phyloP scores from a whole-genome alignment of 352 stramenopile genomes.

The Peronospora farinosa region DNA sequence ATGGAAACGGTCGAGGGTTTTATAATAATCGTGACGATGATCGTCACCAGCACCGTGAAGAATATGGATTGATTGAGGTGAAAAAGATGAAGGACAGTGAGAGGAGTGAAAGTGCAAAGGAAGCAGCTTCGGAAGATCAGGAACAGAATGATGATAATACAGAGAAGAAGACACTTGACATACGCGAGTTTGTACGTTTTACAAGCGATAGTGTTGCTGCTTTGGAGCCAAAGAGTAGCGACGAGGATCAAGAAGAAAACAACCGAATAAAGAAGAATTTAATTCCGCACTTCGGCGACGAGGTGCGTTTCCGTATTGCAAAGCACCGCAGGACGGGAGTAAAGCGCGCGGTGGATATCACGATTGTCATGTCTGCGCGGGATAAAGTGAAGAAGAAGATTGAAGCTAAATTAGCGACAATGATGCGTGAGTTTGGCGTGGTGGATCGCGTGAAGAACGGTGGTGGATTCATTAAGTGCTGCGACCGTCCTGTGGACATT shows the following conservation, averaged over 20 bases:
- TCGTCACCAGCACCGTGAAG: slow-evolving; percentile 26
- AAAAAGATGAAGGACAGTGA: slow-evolving; percentile 13
- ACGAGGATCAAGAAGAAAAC: slow-evolving; percentile 20
- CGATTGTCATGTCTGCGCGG: slow-evolving; percentile 44
- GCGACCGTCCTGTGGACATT: slow-evolving; percentile 54
- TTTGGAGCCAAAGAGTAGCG: not conserved
- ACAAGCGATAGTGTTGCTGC: slow-evolving; percentile 41
- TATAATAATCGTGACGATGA: slow-evolving; percentile 35
- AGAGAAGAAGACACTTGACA: slow-evolving; percentile 12
- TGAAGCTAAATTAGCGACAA: slow-evolving; percentile 47
- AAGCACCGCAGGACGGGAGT: slow-evolving; percentile 58
- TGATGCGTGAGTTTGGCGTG: slow-evolving; percentile 53
- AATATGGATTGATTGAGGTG: slow-evolving; percentile 49
- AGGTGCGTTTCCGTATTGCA: slow-evolving; percentile 67
- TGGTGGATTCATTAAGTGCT: slow-evolving; percentile 69
- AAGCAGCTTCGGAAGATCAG: not conserved
- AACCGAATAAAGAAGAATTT: slow-evolving; percentile 10
- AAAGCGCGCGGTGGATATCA: slow-evolving; percentile 63
- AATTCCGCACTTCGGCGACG: slow-evolving; percentile 55
- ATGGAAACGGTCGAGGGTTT: slow-evolving; percentile 24
- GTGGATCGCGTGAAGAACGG: slow-evolving; percentile 55
- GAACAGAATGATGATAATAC: slow-evolving; percentile 4
- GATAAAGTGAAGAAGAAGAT: slow-evolving; percentile 68
- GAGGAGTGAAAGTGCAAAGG: not conserved
- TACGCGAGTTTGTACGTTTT: slow-evolving; percentile 48